A percentile compares a stretch with the other conserved stretches of the same genome.
phyloP scores from a whole-genome alignment of 306 rosid genomes.

The Quillaja saponaria region DNA sequence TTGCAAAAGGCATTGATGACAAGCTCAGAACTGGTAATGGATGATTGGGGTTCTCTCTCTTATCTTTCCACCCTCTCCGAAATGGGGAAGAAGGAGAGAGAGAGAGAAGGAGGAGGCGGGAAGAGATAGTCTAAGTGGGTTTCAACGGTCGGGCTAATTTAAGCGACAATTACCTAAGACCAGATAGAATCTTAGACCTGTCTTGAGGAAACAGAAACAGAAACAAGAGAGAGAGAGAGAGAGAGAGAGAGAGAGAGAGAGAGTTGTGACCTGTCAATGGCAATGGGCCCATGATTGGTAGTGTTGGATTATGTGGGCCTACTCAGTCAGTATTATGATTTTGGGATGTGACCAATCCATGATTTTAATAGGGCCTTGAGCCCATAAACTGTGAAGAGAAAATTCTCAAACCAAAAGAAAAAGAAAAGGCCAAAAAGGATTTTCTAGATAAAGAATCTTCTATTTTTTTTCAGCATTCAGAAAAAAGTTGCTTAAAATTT shows the following conservation, averaged over 20 bases:
- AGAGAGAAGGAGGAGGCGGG: constrained; percentile 13
- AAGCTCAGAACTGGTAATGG: constrained; percentile 2
- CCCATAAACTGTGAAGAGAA: not conserved
- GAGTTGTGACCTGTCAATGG: constrained; percentile 24
- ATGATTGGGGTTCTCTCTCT: constrained; percentile 9
- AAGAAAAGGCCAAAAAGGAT: too few species aligned
- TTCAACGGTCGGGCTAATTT: constrained; percentile 67
- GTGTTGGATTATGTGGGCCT: constrained; percentile 36
- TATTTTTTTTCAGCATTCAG: too few species aligned
- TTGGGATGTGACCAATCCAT: not conserved
- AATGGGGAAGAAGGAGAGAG: constrained; percentile 25
- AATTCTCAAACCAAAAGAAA: too few species aligned
- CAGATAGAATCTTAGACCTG: constrained; percentile 43
- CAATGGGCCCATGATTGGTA: not conserved
- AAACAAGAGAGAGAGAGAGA: not conserved
- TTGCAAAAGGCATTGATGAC: constrained; percentile 15
- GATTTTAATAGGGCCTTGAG: constrained; percentile 14
- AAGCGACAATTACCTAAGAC: constrained; percentile 43
- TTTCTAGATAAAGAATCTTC: too few species aligned
- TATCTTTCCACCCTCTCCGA: constrained; percentile 44
- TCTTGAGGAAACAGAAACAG: not conserved
- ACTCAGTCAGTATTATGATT: constrained; percentile 8
- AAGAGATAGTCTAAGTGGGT: constrained; percentile 39
- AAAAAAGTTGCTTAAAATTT: too few species aligned
- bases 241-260: not conserved